Evolutionary conservation across 345 rosid genomes (phyloP), one percentile per base, ranked within the genome.

Genomic region (Eucalyptus curtisii): DNA sequence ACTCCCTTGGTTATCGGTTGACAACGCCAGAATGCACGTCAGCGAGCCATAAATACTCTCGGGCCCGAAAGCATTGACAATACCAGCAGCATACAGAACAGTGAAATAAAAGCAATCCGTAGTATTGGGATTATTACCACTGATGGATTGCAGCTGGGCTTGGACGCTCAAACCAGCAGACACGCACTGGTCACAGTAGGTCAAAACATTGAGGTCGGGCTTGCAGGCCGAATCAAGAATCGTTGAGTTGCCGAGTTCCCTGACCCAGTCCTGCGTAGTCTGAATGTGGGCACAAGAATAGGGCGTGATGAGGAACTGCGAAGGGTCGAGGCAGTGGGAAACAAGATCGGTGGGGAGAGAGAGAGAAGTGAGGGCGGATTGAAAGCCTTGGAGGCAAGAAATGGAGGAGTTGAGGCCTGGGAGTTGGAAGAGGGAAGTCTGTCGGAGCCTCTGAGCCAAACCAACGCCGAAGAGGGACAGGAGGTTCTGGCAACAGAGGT

Each of bases 81-180:
- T 89, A 42, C 96, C 99, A 91, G 97, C 99, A 88, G 98, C 98
- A 87, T 98, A 97, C 84, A 96, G 91, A 90, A 96, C 85, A 27
- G 92, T 86, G 87, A 92, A 95, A 90, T 94, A 88, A 85, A 95
- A 96, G 90, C 99, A 97, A n/a, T 89, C 64, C 0, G 30, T 64
- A 49, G 91, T 87, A 57, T 93, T 93, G 85, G 94, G 87, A 86
- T n/a, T 88, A 86, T 95, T 94, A 85, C 97, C 97, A 71, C 95
- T 95, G 22, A 93, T 49, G 30, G n/a, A 14, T 10, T 91, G 13
- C 90, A 97, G 88, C 85, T 50, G 61, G 3, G 87, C 22, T 86
- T 94, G 96, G 90, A 93, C 94, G 40, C 88, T 90, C 86, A 89
- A 89, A 9, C 96, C 97, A 53, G 97, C 99, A 2, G 91, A 90